Percentiles rank a stretch among this genome's conserved stretches.
Evolutionary conservation across 257 asterid genomes (phyloP).

Genomic region (Nicotiana benthamiana): DNA sequence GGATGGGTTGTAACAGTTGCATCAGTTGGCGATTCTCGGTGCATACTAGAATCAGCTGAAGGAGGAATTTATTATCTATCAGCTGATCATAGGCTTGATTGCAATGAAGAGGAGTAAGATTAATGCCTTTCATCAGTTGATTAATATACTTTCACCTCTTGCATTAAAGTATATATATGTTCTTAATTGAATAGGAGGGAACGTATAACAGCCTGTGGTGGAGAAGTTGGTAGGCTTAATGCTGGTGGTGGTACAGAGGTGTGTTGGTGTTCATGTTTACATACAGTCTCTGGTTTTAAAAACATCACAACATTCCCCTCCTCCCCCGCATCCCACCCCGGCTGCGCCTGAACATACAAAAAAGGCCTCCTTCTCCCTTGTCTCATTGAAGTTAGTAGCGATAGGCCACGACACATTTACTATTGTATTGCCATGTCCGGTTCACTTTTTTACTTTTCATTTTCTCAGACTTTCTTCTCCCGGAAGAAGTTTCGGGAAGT

Average conservation of each 20-base stretch:
- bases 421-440: neutral
- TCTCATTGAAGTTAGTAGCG: neutral
- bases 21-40: slow-evolving; percentile 98
- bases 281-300: neutral
- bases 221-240: slow-evolving; percentile 95
- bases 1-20: slow-evolving; percentile 96
- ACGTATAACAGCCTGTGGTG: slow-evolving; percentile 86
- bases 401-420: neutral
- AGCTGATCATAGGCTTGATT: slow-evolving; percentile 94
- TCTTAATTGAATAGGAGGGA: slow-evolving; percentile 61
- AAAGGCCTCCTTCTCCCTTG: neutral
- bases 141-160: neutral
- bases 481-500: neutral
- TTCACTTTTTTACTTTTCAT: neutral
- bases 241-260: slow-evolving; percentile 99
- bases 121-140: slow-evolving; percentile 3
- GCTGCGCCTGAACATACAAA: neutral
- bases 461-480: neutral
- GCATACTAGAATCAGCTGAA: slow-evolving; percentile 88
- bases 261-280: slow-evolving; percentile 8
- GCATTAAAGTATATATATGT: slow-evolving; percentile 11
- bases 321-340: neutral
- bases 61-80: slow-evolving; percentile 77
- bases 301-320: neutral
- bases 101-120: slow-evolving; percentile 91